Evolutionary conservation across 768 basidiomycete genomes (phyloP).

Genomic region (Tylopilus plumbeoviolaceoides): DNA sequence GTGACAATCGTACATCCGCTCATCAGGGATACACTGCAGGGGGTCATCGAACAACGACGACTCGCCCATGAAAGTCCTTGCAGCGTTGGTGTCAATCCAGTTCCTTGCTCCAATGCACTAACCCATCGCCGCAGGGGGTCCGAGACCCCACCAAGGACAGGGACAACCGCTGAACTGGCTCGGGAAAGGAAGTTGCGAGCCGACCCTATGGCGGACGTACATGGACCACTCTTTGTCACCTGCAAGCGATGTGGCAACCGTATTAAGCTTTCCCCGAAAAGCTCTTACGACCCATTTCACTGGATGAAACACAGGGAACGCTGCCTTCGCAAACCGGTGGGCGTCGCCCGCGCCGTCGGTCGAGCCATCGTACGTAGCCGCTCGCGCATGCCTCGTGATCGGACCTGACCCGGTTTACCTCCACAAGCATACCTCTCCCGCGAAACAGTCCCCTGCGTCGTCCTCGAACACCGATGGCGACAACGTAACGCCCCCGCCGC

Average conservation of each 20-base stretch:
- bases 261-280: constrained; percentile 68
- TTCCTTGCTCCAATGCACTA: constrained; percentile 1
- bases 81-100: constrained; percentile 17
- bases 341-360: constrained; percentile 10
- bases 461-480: constrained; percentile 31
- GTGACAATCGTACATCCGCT: constrained; percentile 10
- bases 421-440: constrained; percentile 16
- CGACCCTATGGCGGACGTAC: constrained; percentile 51
- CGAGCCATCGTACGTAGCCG: constrained; percentile 19
- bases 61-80: constrained; percentile 17
- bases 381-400: neutral
- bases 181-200: constrained; percentile 50
- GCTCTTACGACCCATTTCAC: constrained; percentile 61
- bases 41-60: constrained; percentile 21
- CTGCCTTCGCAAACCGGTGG: constrained; percentile 48
- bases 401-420: constrained; percentile 2
- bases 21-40: constrained; percentile 23
- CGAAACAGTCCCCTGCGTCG: constrained; percentile 24
- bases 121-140: constrained; percentile 18
- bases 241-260: constrained; percentile 52
- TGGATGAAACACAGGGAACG: constrained; percentile 62
- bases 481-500: constrained; percentile 31
- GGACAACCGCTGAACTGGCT: constrained; percentile 37
- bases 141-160: constrained; percentile 31
- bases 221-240: constrained; percentile 46